Conservation (phyloP, 1,139 yeast genomes). For the Geotrichum australiense region DNA sequence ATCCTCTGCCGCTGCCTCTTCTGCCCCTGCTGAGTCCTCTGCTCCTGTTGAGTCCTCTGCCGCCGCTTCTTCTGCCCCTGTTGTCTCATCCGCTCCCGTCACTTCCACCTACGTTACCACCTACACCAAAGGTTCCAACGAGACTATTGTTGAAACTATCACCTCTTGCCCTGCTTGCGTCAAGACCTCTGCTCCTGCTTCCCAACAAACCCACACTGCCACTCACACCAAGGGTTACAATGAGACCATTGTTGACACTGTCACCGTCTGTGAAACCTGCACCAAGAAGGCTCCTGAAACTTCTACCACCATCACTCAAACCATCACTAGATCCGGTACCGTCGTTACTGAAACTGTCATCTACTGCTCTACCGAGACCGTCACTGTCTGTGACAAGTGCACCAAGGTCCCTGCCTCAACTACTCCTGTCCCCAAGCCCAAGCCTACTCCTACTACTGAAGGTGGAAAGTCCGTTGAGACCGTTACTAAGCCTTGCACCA, state of each 20-base stretch:
- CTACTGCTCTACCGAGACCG: neutral
- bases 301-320: neutral
- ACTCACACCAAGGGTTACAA: constrained; percentile 5
- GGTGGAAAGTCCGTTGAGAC: neutral
- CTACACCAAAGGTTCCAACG: too few relatives aligned
- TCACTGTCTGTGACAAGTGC: neutral
- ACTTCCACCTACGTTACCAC: too few relatives aligned
- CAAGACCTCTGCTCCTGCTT: neutral
- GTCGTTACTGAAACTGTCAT: constrained; percentile 4
- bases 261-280: constrained; percentile 1
- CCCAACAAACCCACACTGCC: constrained; percentile 1
- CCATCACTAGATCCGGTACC: too few relatives aligned
- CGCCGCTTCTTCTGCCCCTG: neutral
- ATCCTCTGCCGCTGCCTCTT: constrained; percentile 1
- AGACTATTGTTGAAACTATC: constrained; percentile 4
- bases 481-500: too few relatives aligned
- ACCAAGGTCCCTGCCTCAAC: neutral
- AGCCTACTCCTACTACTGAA: neutral
- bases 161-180: constrained; percentile 2
- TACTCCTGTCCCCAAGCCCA: neutral
- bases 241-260: constrained; percentile 2
- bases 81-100: neutral
- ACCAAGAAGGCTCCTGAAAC: neutral
- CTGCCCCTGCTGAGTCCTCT: neutral
- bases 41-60: neutral